These are phyloP conservation scores for Schoenoplectus triqueter DNA, from an alignment of 202 grass and related monocot species.

Conservation along the genomic window DNA sequence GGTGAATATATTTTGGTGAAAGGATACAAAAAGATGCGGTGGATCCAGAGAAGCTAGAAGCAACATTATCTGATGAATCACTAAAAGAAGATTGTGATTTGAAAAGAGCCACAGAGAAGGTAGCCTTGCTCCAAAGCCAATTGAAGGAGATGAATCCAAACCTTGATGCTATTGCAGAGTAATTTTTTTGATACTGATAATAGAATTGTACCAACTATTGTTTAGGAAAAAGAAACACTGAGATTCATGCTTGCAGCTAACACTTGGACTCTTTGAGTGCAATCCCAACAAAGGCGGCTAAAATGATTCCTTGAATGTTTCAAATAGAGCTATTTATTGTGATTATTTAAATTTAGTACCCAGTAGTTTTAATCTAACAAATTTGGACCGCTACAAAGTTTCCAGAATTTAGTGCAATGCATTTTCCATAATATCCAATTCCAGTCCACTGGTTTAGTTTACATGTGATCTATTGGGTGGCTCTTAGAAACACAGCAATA, in stretches of 20 bases:
- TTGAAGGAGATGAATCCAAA: conserved; percentile 96
- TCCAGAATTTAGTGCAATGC: not conserved
- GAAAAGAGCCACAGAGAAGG: conserved; percentile 88
- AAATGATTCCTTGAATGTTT: not conserved
- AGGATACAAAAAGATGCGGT: conserved; percentile 90
- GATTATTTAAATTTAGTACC: not conserved
- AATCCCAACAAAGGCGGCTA: not conserved
- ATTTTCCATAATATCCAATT: not conserved
- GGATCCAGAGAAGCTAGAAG: conserved; percentile 84
- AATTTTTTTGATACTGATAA: conserved; percentile 26
- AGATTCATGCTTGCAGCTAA: conserved; percentile 13
- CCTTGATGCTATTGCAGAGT: conserved; percentile 98
- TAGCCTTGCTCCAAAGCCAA: conserved; percentile 81
- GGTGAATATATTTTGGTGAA: conserved; percentile 38
- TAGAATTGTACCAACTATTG: not conserved
- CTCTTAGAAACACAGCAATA: conserved; percentile 15
- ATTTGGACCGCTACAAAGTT: not conserved
- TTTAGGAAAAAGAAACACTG: conserved; percentile 1
- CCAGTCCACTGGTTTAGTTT: not conserved
- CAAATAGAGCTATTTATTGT: not conserved
- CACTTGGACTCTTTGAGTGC: not conserved
- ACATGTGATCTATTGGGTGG: not conserved
- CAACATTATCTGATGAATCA: conserved; percentile 55
- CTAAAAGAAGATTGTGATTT: conserved; percentile 57
- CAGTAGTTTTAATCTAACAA: not conserved